Conservation (phyloP, 1,284 basidiomycete genomes). For the Leccinum griseonigrum region DNA sequence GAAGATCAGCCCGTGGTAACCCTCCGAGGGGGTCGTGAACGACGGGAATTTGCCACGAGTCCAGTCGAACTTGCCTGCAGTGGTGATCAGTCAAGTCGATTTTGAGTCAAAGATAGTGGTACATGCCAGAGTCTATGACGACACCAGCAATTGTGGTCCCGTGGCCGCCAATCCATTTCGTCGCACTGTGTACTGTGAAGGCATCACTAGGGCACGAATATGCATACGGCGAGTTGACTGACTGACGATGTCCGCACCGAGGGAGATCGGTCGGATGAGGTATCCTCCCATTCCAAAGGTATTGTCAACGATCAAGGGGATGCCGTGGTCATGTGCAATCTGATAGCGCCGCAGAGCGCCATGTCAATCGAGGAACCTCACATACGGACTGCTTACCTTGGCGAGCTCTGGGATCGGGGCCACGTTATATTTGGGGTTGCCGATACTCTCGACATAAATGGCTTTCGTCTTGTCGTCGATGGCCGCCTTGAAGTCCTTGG, state of each 20-base stretch:
- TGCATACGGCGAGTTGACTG: conserved; percentile 14
- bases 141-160: conserved; percentile 88
- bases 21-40: conserved; percentile 80
- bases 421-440: conserved; percentile 82
- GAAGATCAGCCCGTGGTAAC: conserved; percentile 80
- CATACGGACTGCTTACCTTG: conserved; percentile 42
- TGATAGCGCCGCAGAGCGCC: conserved; percentile 38
- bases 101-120: conserved; percentile 61
- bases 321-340: conserved; percentile 70
- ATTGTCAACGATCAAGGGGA: conserved; percentile 87
- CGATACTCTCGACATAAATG: conserved; percentile 81
- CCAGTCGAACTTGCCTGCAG: conserved; percentile 86
- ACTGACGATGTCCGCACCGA: conserved; percentile 82
- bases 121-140: conserved; percentile 68
- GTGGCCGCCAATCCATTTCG: conserved; percentile 92
- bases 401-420: conserved; percentile 72
- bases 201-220: neutral
- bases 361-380: neutral
- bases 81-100: conserved; percentile 36
- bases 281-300: conserved; percentile 82
- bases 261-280: conserved; percentile 64
- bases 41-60: conserved; percentile 72
- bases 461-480: conserved; percentile 80
- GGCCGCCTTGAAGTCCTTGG: conserved; percentile 67
- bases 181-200: conserved; percentile 71